Evolutionary conservation across 805 yeast species (phyloP), one percentile per base, ranked within the genome.

Genomic region (Yamadazyma scolyti): DNA sequence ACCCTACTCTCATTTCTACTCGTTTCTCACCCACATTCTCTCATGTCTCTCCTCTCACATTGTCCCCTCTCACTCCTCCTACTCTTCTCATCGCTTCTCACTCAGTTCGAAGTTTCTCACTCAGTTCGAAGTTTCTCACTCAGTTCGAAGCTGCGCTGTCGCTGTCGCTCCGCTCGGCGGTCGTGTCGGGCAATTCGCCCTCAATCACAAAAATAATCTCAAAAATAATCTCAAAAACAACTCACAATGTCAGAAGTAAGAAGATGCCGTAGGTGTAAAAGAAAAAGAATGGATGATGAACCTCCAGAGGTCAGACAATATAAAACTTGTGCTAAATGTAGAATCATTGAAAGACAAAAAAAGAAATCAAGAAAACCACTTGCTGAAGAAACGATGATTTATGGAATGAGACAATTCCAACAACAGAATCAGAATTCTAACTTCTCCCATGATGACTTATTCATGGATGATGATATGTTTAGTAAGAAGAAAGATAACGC

Each of bases 311-410:
- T 73, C 23, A 59, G 67, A 42, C 75, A 71, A 46, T 73, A 72
- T 48, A 73, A 73, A 39, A 73, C 79, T 4, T 73, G 79, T 52
- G 75, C 73, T 46, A 72, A 75, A 39, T 73, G 79, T 46, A 63
- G 79, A 36, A 69, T 72, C 48, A 68, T 73, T 27, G 79, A 73
- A 48, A 55, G 79, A 38, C 55, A 54, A 32, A 56, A 61, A 48
- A 65, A 65, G 52, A 62, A 63, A 47, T 58, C 55, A 53, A 51
- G 69, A 21, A 62, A 65, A 42, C 71, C 71, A 4, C 54, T 65
- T 50, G 68, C 70, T 4, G 71, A 65, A 43, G 71, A 65, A 31
- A 63, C 71, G 29, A 64, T 65, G 65, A 50, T 61, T 17, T 65
- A 65, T 37, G 71, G 71, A 2, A 54, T 65, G 56, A 61, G 61